Percentiles rank a stretch among this genome's conserved stretches.
Conservation (phyloP, 148 eudicot species). For the Linanthus parryae region DNA sequence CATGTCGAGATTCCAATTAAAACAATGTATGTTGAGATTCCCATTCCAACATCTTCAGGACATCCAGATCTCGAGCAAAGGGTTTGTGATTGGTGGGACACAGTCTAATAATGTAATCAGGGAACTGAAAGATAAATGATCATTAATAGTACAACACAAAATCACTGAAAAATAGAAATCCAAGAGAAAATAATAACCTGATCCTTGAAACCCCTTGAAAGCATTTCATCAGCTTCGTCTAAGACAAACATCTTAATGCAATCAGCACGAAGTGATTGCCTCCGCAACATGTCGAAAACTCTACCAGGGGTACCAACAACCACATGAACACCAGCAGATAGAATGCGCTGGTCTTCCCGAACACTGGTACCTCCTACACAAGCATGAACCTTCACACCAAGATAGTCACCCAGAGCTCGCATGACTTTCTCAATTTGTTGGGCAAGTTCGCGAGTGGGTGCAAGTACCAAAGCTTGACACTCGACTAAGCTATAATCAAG, state of each 20-base stretch:
- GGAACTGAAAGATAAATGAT: too few relatives aligned
- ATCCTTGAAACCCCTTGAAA: constrained; percentile 7
- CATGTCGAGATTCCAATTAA: too few relatives aligned
- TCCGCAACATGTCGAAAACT: constrained; percentile 5
- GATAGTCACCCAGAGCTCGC: constrained; percentile 9
- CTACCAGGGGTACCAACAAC: constrained; percentile 11
- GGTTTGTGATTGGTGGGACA: too few relatives aligned
- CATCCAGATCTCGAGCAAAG: too few relatives aligned
- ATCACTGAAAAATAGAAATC: too few relatives aligned
- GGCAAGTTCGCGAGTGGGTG: constrained; percentile 8
- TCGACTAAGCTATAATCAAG: constrained; percentile 6
- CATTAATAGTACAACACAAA: too few relatives aligned
- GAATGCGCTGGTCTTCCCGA: constrained; percentile 3
- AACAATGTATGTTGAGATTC: too few relatives aligned
- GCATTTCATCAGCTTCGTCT: constrained; percentile 8
- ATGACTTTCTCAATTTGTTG: constrained; percentile 7
- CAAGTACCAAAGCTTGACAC: constrained; percentile 6
- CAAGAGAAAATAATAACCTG: constrained; percentile 1
- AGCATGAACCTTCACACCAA: constrained; percentile 9
- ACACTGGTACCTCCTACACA: constrained; percentile 11
- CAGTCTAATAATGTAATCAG: too few relatives aligned
- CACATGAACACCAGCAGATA: constrained; percentile 3
- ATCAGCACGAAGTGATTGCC: constrained; percentile 6
- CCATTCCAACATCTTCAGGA: too few relatives aligned
- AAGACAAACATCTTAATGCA: constrained; percentile 3